These are phyloP conservation scores for Hemisphaericaspora lyxosophila DNA, from an alignment of 1,139 yeast genomes.

Conservation along the genomic window DNA sequence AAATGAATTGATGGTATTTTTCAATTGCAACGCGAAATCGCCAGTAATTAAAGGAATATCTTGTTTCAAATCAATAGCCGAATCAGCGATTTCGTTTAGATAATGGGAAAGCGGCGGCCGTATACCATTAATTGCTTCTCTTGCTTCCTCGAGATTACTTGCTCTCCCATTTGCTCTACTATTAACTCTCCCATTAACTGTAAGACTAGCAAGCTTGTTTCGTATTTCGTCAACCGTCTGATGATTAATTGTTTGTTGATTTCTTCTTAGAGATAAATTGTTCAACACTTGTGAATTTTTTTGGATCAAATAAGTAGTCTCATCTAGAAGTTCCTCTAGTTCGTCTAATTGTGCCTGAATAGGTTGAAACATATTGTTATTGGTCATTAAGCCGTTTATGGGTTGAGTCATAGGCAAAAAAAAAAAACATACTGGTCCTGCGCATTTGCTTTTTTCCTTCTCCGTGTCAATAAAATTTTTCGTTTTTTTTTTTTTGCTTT, in stretches of 20 bases:
- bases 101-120: slow-evolving; percentile 3
- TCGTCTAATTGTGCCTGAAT: slow-evolving; percentile 9
- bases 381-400: no score
- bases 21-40: slow-evolving; percentile 6
- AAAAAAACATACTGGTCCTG: no score
- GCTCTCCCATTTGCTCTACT: background rate
- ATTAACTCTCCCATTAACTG: background rate
- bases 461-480: no score
- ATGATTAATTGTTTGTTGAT: background rate
- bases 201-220: background rate
- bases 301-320: slow-evolving; percentile 12
- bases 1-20: slow-evolving; percentile 8
- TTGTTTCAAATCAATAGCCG: slow-evolving; percentile 4
- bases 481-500: background rate
- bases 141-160: background rate
- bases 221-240: slow-evolving; percentile 1
- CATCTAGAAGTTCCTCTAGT: slow-evolving; percentile 15
- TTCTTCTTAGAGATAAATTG: slow-evolving; percentile 8
- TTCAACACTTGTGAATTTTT: slow-evolving; percentile 8
- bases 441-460: no score
- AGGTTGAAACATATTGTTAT: no score
- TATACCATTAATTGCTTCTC: background rate
- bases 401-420: no score
- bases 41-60: slow-evolving; percentile 3
- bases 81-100: slow-evolving; percentile 7